Conservation (phyloP, 2,329 filamentous ascomycete species). For the Seiridium unicorne region DNA sequence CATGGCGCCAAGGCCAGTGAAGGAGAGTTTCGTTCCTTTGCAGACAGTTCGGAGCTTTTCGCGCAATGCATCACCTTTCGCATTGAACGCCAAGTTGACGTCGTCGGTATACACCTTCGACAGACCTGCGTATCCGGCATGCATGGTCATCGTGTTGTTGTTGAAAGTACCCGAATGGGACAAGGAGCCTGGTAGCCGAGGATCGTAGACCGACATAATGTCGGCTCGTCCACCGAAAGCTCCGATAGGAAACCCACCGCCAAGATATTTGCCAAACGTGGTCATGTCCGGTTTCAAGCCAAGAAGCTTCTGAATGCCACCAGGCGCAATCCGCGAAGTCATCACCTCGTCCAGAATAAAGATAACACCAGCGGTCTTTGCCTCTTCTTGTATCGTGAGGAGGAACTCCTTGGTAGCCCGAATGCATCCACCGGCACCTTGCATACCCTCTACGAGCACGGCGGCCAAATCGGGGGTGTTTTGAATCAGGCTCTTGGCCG, state of each 20-base stretch:
- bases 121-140: slow-evolving; percentile 37
- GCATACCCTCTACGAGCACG: slow-evolving; percentile 66
- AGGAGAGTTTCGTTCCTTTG: slow-evolving; percentile 20
- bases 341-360: slow-evolving; percentile 73
- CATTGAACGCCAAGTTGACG: slow-evolving; percentile 20
- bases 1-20: slow-evolving; percentile 22
- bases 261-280: slow-evolving; percentile 66
- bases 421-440: slow-evolving; percentile 60
- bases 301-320: slow-evolving; percentile 44
- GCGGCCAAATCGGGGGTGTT: slow-evolving; percentile 50
- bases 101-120: slow-evolving; percentile 24
- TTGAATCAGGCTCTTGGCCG: slow-evolving; percentile 41
- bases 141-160: slow-evolving; percentile 57
- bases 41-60: slow-evolving; percentile 14
- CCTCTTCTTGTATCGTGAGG: slow-evolving; percentile 43
- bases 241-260: slow-evolving; percentile 65
- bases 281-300: slow-evolving; percentile 58
- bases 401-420: slow-evolving; percentile 51
- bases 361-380: slow-evolving; percentile 47
- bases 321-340: slow-evolving; percentile 56
- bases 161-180: slow-evolving; percentile 59
- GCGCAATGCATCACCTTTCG: slow-evolving; percentile 22
- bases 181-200: slow-evolving; percentile 32
- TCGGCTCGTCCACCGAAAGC: slow-evolving; percentile 61
- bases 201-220: slow-evolving; percentile 58